Percentiles rank a stretch among this genome's conserved stretches.
phyloP scores from a whole-genome alignment of 2,329 filamentous ascomycete genomes.

The Drechslerella stenobrocha region DNA sequence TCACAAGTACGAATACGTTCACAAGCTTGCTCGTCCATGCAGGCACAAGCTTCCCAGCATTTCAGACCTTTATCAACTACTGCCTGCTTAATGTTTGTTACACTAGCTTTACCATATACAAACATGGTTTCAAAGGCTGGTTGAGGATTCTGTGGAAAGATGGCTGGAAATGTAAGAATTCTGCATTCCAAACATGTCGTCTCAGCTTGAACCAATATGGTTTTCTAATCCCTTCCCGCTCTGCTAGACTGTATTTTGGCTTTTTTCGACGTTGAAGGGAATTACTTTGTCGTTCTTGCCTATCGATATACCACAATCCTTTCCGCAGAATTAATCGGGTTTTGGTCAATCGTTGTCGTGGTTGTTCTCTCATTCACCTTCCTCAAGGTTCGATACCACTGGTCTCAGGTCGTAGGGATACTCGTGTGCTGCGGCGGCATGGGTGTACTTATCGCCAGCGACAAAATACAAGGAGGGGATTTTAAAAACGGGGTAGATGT shows the following conservation, averaged over 20 bases:
- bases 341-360: constrained; percentile 95
- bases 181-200: no score
- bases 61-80: constrained; percentile 96
- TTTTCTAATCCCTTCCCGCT: no score
- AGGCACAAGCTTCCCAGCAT: constrained; percentile 82
- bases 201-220: no score
- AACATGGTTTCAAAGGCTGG: constrained; percentile 76
- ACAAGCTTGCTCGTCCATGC: constrained; percentile 70
- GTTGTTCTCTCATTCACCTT: constrained; percentile 80
- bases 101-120: constrained; percentile 75
- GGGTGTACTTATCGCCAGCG: constrained; percentile 52
- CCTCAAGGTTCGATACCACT: constrained; percentile 85
- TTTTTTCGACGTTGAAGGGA: constrained; percentile 93
- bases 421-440: constrained; percentile 87
- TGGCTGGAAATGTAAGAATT: constrained; percentile 74
- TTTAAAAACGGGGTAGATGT: constrained; percentile 66
- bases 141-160: constrained; percentile 66
- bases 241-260: constrained; percentile 73
- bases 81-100: constrained; percentile 80
- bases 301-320: constrained; percentile 92
- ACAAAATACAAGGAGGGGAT: constrained; percentile 55
- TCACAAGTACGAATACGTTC: constrained; percentile 91
- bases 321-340: constrained; percentile 93
- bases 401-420: constrained; percentile 82
- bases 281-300: constrained; percentile 95